phyloP scores from a whole-genome alignment of 192 early-diverging fungal species.

The Backusella circina region DNA sequence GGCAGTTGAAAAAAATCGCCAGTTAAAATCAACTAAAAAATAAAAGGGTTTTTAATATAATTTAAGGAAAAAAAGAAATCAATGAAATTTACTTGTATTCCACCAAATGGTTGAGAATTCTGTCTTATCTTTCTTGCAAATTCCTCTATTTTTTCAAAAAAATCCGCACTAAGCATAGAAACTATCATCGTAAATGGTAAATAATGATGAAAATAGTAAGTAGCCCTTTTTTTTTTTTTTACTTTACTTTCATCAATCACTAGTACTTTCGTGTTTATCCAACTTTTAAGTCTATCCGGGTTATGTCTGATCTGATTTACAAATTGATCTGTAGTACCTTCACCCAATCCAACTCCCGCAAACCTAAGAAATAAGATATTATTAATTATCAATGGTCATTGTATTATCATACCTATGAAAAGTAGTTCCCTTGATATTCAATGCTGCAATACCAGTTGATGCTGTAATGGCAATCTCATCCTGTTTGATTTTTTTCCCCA shows the following conservation, averaged over 20 bases:
- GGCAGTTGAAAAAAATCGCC: slow-evolving; percentile 82
- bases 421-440: slow-evolving; percentile 67
- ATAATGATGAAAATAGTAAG: neutral
- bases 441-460: slow-evolving; percentile 75
- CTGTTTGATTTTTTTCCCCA: slow-evolving; percentile 16
- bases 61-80: neutral
- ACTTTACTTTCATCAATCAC: slow-evolving; percentile 66
- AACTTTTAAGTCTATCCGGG: slow-evolving; percentile 35
- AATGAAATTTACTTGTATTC: slow-evolving; percentile 54
- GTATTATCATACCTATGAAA: slow-evolving; percentile 41
- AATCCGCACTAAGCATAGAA: slow-evolving; percentile 70
- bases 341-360: slow-evolving; percentile 56
- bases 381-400: neutral
- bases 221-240: neutral
- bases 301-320: slow-evolving; percentile 17
- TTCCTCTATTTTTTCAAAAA: slow-evolving; percentile 69
- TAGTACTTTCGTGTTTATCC: slow-evolving; percentile 54
- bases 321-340: slow-evolving; percentile 21
- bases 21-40: slow-evolving; percentile 41
- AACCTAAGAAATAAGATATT: slow-evolving; percentile 37
- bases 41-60: neutral
- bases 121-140: slow-evolving; percentile 51
- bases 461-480: slow-evolving; percentile 56
- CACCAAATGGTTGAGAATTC: slow-evolving; percentile 59
- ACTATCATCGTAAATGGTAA: slow-evolving; percentile 28